These are phyloP conservation scores for Candida tropicalis DNA, from an alignment of 1,139 yeast species.

Conservation along the genomic window DNA sequence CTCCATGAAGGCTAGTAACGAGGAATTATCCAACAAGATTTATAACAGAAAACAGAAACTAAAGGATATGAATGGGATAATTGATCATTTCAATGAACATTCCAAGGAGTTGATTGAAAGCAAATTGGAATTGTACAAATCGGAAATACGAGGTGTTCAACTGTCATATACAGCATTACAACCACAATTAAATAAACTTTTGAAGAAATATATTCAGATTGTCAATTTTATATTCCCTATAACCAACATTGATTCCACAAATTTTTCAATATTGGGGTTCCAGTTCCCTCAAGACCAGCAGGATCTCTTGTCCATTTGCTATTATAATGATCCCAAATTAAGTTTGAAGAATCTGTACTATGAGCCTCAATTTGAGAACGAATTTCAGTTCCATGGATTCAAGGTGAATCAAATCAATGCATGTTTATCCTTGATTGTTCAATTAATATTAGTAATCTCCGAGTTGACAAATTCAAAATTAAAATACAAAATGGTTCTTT, in stretches of 20 bases:
- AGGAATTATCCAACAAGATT: conserved; percentile 29
- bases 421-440: conserved; percentile 33
- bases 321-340: conserved; percentile 21
- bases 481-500: conserved; percentile 29
- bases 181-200: conserved; percentile 24
- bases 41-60: conserved; percentile 27
- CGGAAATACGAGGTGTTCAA: conserved; percentile 32
- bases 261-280: conserved; percentile 37
- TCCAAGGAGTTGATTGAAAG: conserved; percentile 22
- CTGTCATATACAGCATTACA: conserved; percentile 27
- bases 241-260: conserved; percentile 24
- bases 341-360: conserved; percentile 18
- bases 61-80: conserved; percentile 22
- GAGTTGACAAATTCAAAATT: conserved; percentile 28
- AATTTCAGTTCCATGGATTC: conserved; percentile 13
- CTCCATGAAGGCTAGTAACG: conserved; percentile 29
- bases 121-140: conserved; percentile 30
- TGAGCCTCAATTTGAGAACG: conserved; percentile 13
- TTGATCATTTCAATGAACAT: conserved; percentile 21
- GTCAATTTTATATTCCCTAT: conserved; percentile 32
- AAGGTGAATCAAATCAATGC: conserved; percentile 34
- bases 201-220: conserved; percentile 22
- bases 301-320: conserved; percentile 34
- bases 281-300: conserved; percentile 39
- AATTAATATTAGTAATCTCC: conserved; percentile 28